A percentile compares a stretch with the other conserved stretches of the same genome.
Evolutionary conservation across 2,329 filamentous ascomycete genomes (phyloP).

Genomic region (Neofusicoccum laricinum): DNA sequence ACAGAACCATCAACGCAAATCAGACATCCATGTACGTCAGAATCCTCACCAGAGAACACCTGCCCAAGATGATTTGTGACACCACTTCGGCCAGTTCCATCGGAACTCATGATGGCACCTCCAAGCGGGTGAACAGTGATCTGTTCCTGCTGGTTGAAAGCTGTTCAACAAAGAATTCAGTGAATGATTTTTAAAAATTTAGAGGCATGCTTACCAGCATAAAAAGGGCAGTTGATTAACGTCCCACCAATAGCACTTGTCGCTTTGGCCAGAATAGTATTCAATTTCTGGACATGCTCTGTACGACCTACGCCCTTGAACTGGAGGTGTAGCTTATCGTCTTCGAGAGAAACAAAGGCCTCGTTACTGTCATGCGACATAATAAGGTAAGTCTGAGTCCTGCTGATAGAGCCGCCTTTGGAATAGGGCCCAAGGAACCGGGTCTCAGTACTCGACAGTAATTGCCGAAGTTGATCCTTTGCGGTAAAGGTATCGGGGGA

Average conservation of each 20-base stretch:
- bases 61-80: conserved; percentile 62
- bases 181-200: not conserved
- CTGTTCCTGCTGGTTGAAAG: conserved; percentile 35
- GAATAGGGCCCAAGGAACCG: conserved; percentile 59
- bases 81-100: conserved; percentile 56
- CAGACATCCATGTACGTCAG: conserved; percentile 55
- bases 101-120: conserved; percentile 61
- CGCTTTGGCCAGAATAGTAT: conserved; percentile 52
- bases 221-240: conserved; percentile 58
- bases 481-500: conserved; percentile 39
- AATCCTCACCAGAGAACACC: conserved; percentile 54
- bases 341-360: conserved; percentile 56
- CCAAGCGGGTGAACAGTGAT: conserved; percentile 67
- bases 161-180: not conserved
- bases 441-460: conserved; percentile 51
- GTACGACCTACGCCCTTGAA: conserved; percentile 59
- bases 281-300: conserved; percentile 53
- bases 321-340: conserved; percentile 59
- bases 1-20: conserved; percentile 61
- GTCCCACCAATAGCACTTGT: conserved; percentile 60
- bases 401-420: conserved; percentile 54
- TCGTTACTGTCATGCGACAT: conserved; percentile 67
- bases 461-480: conserved; percentile 44
- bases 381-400: conserved; percentile 62
- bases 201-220: conserved; percentile 30